These are phyloP conservation scores for Xylariaceae sp. DNA, from an alignment of 2,329 filamentous ascomycete genomes.

Conservation along the genomic window DNA sequence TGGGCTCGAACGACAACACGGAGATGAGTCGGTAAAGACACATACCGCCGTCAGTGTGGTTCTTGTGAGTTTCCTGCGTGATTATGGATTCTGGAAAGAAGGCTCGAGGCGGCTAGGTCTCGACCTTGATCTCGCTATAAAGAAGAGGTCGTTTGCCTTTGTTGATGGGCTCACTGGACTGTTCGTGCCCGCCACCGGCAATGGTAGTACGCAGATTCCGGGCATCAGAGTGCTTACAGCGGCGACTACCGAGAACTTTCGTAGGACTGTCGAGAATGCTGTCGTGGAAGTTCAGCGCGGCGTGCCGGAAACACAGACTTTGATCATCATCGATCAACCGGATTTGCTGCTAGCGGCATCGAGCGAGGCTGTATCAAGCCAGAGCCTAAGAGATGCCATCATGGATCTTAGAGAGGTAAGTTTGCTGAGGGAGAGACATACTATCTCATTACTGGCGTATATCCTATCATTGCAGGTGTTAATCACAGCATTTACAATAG, in stretches of 20 bases:
- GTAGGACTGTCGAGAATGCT: conserved; percentile 37
- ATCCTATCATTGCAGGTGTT: conserved; percentile 15
- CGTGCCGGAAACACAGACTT: conserved; percentile 34
- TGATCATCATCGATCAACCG: conserved; percentile 64
- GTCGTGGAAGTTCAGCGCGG: conserved; percentile 32
- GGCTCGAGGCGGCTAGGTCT: conserved; percentile 67
- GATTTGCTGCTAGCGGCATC: conserved; percentile 62
- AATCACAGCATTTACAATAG: conserved; percentile 35
- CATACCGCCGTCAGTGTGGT: conserved; percentile 52
- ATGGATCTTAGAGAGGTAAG: conserved; percentile 60
- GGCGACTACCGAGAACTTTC: conserved; percentile 35
- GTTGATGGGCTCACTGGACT: conserved; percentile 69
- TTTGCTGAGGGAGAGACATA: conserved; percentile 15
- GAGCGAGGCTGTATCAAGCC: conserved; percentile 40
- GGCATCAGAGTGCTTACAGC: conserved; percentile 27
- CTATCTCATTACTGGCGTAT: no score
- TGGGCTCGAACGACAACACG: neutral
- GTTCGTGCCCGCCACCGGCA: conserved; percentile 33
- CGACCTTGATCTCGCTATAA: conserved; percentile 60
- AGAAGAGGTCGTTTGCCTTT: conserved; percentile 62
- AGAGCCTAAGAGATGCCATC: conserved; percentile 52
- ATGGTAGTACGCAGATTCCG: conserved; percentile 3
- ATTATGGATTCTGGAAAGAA: conserved; percentile 73
- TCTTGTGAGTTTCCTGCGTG: conserved; percentile 78
- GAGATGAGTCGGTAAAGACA: conserved; percentile 16